Conservation (phyloP, 2,329 filamentous ascomycete species). For the Ophiostoma ips region DNA sequence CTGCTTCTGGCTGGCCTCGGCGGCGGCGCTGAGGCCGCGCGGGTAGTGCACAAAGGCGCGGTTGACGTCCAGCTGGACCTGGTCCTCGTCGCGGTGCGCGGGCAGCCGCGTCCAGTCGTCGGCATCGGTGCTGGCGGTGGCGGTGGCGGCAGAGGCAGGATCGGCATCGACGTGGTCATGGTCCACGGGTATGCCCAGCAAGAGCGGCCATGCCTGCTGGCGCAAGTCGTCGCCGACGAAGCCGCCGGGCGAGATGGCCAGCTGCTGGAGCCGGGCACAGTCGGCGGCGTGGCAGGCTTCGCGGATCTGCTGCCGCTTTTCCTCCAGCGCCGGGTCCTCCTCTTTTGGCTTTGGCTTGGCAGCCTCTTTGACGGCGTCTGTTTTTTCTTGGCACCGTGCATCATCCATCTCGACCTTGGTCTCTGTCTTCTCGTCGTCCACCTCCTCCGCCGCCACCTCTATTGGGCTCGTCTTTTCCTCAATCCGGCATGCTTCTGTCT, state of each 20-base stretch:
- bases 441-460: too few relatives aligned
- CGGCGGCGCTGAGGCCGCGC: slow-evolving; percentile 50
- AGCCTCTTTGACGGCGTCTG: background rate
- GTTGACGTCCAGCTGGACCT: slow-evolving; percentile 85
- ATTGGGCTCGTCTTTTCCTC: too few relatives aligned
- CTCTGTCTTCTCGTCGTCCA: background rate
- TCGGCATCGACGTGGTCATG: background rate
- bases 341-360: background rate
- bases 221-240: slow-evolving; percentile 55
- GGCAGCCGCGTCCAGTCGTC: slow-evolving; percentile 48
- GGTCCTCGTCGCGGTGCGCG: slow-evolving; percentile 73
- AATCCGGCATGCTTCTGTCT: too few relatives aligned
- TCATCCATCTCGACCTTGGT: too few relatives aligned
- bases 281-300: slow-evolving; percentile 47
- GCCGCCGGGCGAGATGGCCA: slow-evolving; percentile 52
- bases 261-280: slow-evolving; percentile 36
- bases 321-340: background rate
- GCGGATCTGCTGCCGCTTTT: slow-evolving; percentile 34
- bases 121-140: slow-evolving; percentile 5
- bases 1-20: slow-evolving; percentile 56
- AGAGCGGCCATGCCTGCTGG: slow-evolving; percentile 57
- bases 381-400: too few relatives aligned
- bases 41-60: slow-evolving; percentile 98
- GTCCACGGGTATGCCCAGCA: slow-evolving; percentile 29
- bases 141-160: slow-evolving; percentile 11